A percentile compares a stretch with the other conserved stretches of the same genome.
Evolutionary conservation across 768 basidiomycete species (phyloP).

Genomic region (Lentinula sp.): DNA sequence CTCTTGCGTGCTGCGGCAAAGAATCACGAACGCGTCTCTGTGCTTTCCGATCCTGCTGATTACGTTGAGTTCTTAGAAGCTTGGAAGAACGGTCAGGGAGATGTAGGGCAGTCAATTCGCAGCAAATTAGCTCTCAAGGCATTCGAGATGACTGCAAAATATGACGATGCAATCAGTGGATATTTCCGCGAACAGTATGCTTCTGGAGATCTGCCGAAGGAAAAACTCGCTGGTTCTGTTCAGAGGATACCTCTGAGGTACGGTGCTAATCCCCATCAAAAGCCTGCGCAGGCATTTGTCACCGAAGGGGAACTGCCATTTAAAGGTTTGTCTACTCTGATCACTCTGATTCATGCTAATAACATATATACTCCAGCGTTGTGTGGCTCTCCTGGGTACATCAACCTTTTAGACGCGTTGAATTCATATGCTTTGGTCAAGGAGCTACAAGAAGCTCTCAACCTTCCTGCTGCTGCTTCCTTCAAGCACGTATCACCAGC

Average conservation of each 20-base stretch:
- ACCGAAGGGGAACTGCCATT: conserved; percentile 86
- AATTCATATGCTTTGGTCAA: conserved; percentile 96
- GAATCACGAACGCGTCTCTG: conserved; percentile 90
- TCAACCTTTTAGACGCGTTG: conserved; percentile 95
- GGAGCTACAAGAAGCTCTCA: conserved; percentile 83
- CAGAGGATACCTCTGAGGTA: conserved; percentile 88
- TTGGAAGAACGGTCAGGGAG: conserved; percentile 69
- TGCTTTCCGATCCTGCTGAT: conserved; percentile 85
- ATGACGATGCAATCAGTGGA: conserved; percentile 92
- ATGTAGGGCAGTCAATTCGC: conserved; percentile 64
- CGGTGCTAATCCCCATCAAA: conserved; percentile 98
- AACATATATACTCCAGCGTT: conserved; percentile 48
- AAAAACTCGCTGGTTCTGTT: conserved; percentile 58
- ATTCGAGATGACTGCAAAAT: conserved; percentile 92
- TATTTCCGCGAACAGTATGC: conserved; percentile 98
- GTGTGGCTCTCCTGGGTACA: conserved; percentile 94
- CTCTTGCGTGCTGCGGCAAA: conserved; percentile 97
- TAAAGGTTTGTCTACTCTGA: conserved; percentile 52
- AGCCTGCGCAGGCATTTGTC: conserved; percentile 95
- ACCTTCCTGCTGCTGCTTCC: conserved; percentile 92
- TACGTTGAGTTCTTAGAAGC: conserved; percentile 77
- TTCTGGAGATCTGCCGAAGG: conserved; percentile 61
- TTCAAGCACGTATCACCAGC: conserved; percentile 99
- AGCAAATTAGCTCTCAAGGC: conserved; percentile 90
- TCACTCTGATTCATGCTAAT: background rate